Conservation (phyloP, 345 rosid genomes). For the Eucalyptus marginata region DNA sequence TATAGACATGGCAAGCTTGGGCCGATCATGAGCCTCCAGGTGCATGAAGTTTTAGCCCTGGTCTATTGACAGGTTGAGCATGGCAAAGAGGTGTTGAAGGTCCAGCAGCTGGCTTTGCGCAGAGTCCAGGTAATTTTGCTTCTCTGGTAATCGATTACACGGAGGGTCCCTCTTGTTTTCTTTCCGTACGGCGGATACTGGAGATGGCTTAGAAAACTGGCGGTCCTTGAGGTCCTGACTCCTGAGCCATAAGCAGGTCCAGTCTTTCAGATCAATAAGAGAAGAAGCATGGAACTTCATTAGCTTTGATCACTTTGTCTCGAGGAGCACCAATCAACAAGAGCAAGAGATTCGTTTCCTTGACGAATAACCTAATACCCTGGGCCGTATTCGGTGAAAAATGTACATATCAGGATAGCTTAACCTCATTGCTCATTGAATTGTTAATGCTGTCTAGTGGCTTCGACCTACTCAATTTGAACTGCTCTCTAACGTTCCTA, state of each 20-base stretch:
- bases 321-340: neutral
- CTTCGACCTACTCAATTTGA: neutral
- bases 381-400: neutral
- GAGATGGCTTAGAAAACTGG: neutral
- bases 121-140: conserved; percentile 3
- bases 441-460: neutral
- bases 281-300: neutral
- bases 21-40: conserved; percentile 5
- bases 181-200: neutral
- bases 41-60: neutral
- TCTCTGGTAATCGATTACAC: neutral
- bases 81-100: conserved; percentile 4
- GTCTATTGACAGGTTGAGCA: neutral
- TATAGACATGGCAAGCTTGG: neutral
- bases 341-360: neutral
- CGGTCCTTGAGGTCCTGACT: neutral
- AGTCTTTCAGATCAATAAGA: neutral
- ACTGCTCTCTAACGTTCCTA: neutral
- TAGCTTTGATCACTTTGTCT: neutral
- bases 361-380: neutral
- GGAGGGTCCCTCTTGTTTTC: conserved; percentile 1
- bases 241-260: neutral
- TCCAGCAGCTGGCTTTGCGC: conserved; percentile 2
- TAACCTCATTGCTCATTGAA: neutral
- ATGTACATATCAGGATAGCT: neutral